Base-by-base conservation (phyloP, 495 filamentous ascomycete species). In the Penicillium soppii region DNA sequence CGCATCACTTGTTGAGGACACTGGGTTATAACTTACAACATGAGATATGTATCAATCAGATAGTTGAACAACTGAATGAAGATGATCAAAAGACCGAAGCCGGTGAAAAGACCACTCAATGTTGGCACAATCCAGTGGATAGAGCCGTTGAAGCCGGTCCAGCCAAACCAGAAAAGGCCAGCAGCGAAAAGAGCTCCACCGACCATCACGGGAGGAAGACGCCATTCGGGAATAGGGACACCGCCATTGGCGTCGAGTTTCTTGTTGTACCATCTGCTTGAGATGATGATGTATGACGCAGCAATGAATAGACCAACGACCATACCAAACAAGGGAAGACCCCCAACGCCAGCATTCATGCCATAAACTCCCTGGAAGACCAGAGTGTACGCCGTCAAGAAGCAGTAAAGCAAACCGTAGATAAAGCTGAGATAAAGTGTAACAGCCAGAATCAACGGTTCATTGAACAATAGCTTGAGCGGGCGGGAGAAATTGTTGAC, bases 121-220 rank as follows among this genome's bases (percentile, higher is more conserved):
- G 89, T 88, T 1, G 91, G 91, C 3, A 84, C 89, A 45, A 94
- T 91, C 91, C 90, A 95, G 65, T 87, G 90, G 43, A 91, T 79
- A 35, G 76, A 69, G 0, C 52, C 59, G 39, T 74, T 78, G 71
- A 90, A 94, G 3, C 73, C 74, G 0, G 87, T 82, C 90, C 90
- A 95, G 19, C 87, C 88, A 63, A 92, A 92, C 89, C 89, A 92
- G 75, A 95, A 92, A 5, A 95, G 80, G 3, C 90, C 90, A 12
- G 59, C 73, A 2, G 89, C 76, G 61, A 96, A 95, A 30, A 85
- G 67, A 13, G 83, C 72, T 52, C 89, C 89, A 13, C 90, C 91
- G 26, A 82, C 71, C 22, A 96, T 89, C 48, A 90, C 86, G 0
- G 85, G 82, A 0, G 88, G 88, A 5, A 95, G 77, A 60, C 89